A percentile compares a stretch with the other conserved stretches of the same genome.
These are phyloP conservation scores for Porpolomopsis calyptriformis DNA, from an alignment of 768 basidiomycete species.

Conservation along the genomic window DNA sequence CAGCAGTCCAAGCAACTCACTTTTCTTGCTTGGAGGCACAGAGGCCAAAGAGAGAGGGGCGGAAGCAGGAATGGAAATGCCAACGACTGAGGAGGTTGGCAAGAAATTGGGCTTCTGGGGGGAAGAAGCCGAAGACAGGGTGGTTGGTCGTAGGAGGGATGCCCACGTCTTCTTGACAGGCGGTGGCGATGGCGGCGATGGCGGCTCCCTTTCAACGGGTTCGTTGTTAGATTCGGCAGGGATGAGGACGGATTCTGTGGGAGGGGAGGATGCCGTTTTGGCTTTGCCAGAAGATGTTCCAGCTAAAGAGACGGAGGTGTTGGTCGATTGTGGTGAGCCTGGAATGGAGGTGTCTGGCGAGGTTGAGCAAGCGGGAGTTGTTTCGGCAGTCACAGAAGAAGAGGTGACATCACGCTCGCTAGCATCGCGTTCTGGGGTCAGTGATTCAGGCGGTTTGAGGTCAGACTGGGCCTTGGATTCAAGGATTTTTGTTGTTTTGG, in stretches of 20 bases:
- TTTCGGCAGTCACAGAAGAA: conserved; percentile 41
- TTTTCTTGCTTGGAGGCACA: conserved; percentile 29
- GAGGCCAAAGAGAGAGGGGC: conserved; percentile 16
- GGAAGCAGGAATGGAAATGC: conserved; percentile 60
- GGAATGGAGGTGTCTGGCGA: conserved; percentile 11
- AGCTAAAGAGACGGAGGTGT: conserved; percentile 11
- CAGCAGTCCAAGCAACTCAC: conserved; percentile 46
- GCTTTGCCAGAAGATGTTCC: conserved; percentile 9
- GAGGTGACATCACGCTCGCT: conserved; percentile 13
- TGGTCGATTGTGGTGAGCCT: conserved; percentile 8
- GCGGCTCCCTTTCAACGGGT: conserved; percentile 7
- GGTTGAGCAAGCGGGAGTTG: conserved; percentile 23
- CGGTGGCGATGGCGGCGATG: conserved; percentile 16
- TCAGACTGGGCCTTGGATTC: conserved; percentile 7
- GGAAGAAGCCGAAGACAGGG: conserved; percentile 25
- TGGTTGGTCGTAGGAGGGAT: conserved; percentile 46
- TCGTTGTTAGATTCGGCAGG: conserved; percentile 4
- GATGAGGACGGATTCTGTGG: conserved; percentile 3
- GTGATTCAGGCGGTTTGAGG: conserved; percentile 22
- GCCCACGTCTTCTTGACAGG: conserved; percentile 65
- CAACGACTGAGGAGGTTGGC: conserved; percentile 62
- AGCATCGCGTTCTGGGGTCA: neutral
- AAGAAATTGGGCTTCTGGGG: conserved; percentile 35
- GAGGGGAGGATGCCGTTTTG: conserved; percentile 4
- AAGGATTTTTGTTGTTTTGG: neutral